Evolutionary conservation across 768 basidiomycete genomes (phyloP), one percentile per base, ranked within the genome.

Genomic region (Naganishia randhawae): DNA sequence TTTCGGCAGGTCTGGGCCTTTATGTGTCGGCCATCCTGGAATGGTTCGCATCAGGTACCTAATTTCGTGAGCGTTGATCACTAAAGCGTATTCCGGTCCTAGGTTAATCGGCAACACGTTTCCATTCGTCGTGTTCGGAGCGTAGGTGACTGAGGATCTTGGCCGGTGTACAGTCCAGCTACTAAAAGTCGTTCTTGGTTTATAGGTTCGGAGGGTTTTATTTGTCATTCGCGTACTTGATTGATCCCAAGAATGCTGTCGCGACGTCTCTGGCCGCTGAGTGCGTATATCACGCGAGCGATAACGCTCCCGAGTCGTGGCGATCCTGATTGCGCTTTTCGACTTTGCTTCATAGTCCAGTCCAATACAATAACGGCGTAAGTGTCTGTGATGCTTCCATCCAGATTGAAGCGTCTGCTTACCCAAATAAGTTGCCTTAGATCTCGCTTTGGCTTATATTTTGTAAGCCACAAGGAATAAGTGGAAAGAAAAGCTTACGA

Each of bases 131-230:
- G 75, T 74, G 19, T 76, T 76, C 63, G 50, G 65, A 41, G 10
- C 63, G 63, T 63, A 31, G 1, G 61, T 45, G 19, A 2, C 14
- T 3, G 19, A 55, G 10, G n/a, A 13, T 22, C 2, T 10, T 25
- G 16, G 27, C 25, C 16, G 41, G 29, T 8, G n/a, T 37, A 1
- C 8, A 14, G 9, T n/a, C 6, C 11, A 3, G 9, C n/a, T 1
- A 50, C 41, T 9, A 22, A 45, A 31, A 17, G n/a, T 16, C 25
- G 31, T 32, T n/a, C 14, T 19, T 13, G 10, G 27, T 8, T 17
- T 19, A 27, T 35, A 73, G 71, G 10, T 76, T 76, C 50, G 72
- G 72, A 8, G 65, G 65, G 9, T 74, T 73, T 63, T 76, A 73
- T 69, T n/a, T 71, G 14, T 68, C 66, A 0, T 72, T 73, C 51